These are phyloP conservation scores for Byssochlamys sp. DNA, from an alignment of 2,329 filamentous ascomycete species.

Conservation along the genomic window DNA sequence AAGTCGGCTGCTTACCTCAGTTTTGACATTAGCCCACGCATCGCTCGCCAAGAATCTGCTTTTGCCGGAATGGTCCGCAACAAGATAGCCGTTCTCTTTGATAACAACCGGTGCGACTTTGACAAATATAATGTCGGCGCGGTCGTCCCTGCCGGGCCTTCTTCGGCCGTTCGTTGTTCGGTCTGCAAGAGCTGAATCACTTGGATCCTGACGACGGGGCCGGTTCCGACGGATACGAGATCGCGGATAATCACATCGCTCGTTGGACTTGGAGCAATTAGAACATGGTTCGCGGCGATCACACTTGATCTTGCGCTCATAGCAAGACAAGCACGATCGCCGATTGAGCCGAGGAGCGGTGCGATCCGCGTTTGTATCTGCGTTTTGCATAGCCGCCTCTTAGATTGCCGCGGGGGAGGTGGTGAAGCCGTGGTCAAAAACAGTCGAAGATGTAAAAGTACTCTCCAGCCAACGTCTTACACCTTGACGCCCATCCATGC, in stretches of 20 bases:
- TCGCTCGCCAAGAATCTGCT: slow-evolving; percentile 1
- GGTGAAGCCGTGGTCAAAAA: neutral
- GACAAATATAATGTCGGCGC: neutral
- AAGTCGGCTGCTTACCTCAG: neutral
- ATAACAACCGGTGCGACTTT: neutral
- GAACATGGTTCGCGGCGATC: neutral
- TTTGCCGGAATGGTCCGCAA: neutral
- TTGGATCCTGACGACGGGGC: neutral
- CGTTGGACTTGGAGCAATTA: neutral
- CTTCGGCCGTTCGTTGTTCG: neutral
- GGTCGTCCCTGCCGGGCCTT: neutral
- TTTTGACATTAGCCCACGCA: slow-evolving; percentile 3
- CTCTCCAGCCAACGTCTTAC: neutral
- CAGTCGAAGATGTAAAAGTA: neutral
- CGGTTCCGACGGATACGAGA: neutral
- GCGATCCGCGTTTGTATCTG: neutral
- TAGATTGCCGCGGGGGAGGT: neutral
- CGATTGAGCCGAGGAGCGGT: neutral
- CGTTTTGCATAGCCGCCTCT: neutral
- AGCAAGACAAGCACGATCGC: neutral
- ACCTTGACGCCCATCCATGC: neutral
- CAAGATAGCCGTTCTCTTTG: neutral
- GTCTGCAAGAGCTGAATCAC: neutral
- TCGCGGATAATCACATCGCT: neutral
- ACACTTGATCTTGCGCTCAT: neutral